Evolutionary conservation across 768 basidiomycete genomes (phyloP).

Genomic region (Termitomyces eurrhizus): DNA sequence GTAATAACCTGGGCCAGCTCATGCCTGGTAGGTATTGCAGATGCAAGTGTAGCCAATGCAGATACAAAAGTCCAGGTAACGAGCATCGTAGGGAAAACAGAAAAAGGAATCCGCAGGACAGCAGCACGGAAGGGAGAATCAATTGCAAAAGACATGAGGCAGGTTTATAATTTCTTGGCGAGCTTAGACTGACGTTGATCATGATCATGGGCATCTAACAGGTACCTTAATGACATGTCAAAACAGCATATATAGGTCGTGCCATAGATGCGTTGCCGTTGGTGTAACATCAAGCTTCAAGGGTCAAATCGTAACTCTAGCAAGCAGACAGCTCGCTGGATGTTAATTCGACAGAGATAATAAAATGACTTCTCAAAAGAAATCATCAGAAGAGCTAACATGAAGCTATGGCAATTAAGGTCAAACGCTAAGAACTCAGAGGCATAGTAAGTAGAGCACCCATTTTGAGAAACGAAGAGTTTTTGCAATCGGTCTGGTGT

Average conservation of each 20-base stretch:
- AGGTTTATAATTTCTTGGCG: not conserved
- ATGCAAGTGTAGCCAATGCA: constrained; percentile 13
- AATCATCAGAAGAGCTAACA: not conserved
- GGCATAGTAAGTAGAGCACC: not conserved
- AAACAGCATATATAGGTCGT: too few relatives aligned
- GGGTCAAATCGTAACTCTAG: not conserved
- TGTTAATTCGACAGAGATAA: not conserved
- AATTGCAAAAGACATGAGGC: not conserved
- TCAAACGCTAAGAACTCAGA: not conserved
- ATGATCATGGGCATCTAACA: not conserved
- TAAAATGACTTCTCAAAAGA: too few relatives aligned
- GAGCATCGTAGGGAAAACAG: constrained; percentile 14
- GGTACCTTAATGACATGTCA: not conserved
- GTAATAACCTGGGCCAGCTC: constrained; percentile 29
- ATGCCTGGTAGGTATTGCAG: constrained; percentile 19
- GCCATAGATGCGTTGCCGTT: not conserved
- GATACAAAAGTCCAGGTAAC: constrained; percentile 11
- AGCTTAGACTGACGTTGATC: not conserved
- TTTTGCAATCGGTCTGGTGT: not conserved
- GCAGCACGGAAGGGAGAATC: not conserved
- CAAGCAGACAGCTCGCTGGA: not conserved
- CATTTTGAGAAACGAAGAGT: not conserved
- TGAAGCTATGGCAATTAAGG: not conserved
- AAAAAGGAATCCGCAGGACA: not conserved
- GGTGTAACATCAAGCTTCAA: not conserved